Evolutionary conservation across 208 protist species (phyloP), one percentile per base, ranked within the genome.

Genomic region (Crithidia thermophila): DNA sequence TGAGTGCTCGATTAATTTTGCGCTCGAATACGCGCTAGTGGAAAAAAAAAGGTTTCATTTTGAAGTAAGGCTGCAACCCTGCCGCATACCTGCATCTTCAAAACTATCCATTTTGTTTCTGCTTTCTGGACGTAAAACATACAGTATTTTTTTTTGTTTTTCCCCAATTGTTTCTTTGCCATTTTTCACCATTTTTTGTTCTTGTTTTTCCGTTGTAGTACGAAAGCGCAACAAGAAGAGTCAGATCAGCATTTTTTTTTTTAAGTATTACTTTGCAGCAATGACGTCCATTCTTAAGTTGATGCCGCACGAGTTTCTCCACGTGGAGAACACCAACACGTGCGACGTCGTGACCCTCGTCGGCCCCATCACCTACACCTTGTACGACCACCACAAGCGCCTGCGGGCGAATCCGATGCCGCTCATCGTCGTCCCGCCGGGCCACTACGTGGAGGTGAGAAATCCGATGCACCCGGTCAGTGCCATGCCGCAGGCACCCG

Each of bases 301-400:
- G 31, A 71, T 74, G 47, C 74, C 81, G 23, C 66, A 91, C 53
- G 79, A 92, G 65, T 97, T 96, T 77, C 49, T 90, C 4, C 92
- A 98, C 66, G 82, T 98, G 18, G 69, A 90, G 67, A 82, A 97
- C 77, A 82, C 74, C 34, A 85, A 91, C 63, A 94, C 85, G n/a
- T 87, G 86, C 57, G 79, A 85, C n/a, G 83, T 88, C n/a, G 45
- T 73, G 39, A 82, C 97, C 13, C 60, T 96, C 28, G 63, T 93
- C 33, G 97, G 97, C 14, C 95, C 97, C 27, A 61, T 88, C 47
- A 95, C 86, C 9, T 93, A 94, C 67, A 95, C 90, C 5, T 61
- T 91, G 25, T 47, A 80, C 21, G 94, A 96, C 33, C 85, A 98
- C 59, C 72, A 88, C 39, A 50, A 55, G 14, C 51, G 67, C 0